These are phyloP conservation scores for Phytopythium vexans DNA, from an alignment of 352 stramenopile genomes.

Conservation along the genomic window DNA sequence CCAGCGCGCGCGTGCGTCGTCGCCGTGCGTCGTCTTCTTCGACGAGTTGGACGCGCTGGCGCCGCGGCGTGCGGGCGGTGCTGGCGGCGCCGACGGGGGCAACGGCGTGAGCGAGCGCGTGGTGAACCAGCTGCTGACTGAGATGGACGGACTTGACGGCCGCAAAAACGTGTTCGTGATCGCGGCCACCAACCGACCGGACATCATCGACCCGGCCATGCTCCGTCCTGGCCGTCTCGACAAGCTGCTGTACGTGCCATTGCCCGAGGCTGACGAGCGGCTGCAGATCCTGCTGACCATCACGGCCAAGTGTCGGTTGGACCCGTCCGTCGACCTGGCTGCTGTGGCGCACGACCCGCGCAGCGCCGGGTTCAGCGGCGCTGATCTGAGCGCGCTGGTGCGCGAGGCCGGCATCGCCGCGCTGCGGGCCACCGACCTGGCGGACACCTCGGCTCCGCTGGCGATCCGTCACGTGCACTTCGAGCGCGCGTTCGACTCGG, in stretches of 20 bases:
- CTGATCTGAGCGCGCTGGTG: slow-evolving; percentile 96
- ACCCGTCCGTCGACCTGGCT: slow-evolving; percentile 85
- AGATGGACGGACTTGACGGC: slow-evolving; percentile 98
- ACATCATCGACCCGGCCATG: slow-evolving; percentile 99
- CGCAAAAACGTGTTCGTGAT: slow-evolving; percentile 97
- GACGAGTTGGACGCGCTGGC: slow-evolving; percentile 98
- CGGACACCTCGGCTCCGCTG: slow-evolving; percentile 27
- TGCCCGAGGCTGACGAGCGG: slow-evolving; percentile 83
- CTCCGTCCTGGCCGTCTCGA: slow-evolving; percentile 97
- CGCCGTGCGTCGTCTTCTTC: slow-evolving; percentile 99
- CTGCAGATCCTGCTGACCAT: slow-evolving; percentile 92
- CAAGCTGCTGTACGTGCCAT: slow-evolving; percentile 98
- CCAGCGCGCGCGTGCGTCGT: slow-evolving; percentile 95
- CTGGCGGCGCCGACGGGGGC: slow-evolving; percentile 48
- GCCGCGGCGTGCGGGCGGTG: slow-evolving; percentile 84
- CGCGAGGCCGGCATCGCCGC: slow-evolving; percentile 96
- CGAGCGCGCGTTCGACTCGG: slow-evolving; percentile 63
- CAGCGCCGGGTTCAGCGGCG: slow-evolving; percentile 95
- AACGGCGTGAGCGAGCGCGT: slow-evolving; percentile 93
- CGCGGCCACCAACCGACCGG: slow-evolving; percentile 93
- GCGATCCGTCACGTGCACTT: slow-evolving; percentile 72
- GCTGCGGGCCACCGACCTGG: slow-evolving; percentile 70
- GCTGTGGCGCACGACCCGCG: slow-evolving; percentile 85
- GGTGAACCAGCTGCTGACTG: slow-evolving; percentile 98
- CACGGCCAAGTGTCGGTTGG: slow-evolving; percentile 64